phyloP scores from a whole-genome alignment of 345 rosid genomes.

The Trapa bicornis region DNA sequence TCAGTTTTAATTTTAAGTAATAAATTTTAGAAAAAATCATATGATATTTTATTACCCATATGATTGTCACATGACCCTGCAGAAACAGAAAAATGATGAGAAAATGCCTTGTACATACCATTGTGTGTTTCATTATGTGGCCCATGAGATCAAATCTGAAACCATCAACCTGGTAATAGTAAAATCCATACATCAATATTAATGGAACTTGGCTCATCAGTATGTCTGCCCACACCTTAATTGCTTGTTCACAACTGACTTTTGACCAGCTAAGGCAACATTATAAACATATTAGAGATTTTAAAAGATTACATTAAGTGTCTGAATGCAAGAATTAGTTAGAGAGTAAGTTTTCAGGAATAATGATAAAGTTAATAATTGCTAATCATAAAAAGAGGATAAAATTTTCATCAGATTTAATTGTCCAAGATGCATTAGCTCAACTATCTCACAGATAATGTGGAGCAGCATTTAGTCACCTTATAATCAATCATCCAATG shows the following conservation, averaged over 20 bases:
- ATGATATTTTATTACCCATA: background rate
- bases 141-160: slow-evolving; percentile 98
- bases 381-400: background rate
- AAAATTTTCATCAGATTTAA: slow-evolving; percentile 5
- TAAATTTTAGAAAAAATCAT: background rate
- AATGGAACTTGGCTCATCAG: background rate
- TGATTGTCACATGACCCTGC: background rate
- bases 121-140: slow-evolving; percentile 78
- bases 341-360: background rate
- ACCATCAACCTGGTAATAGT: slow-evolving; percentile 71
- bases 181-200: background rate
- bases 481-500: slow-evolving; percentile 76
- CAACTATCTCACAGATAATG: background rate
- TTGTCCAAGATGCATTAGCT: background rate
- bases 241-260: background rate
- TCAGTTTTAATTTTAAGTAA: background rate
- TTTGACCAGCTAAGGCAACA: background rate
- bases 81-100: background rate
- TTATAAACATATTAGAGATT: background rate
- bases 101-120: slow-evolving; percentile 39
- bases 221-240: background rate
- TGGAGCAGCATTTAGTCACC: slow-evolving; percentile 29
- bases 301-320: background rate
- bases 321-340: background rate
- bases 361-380: background rate